Percentiles rank a stretch among this genome's conserved stretches.
phyloP scores from a whole-genome alignment of 192 early-diverging fungal genomes.

The Gigaspora rosea region DNA sequence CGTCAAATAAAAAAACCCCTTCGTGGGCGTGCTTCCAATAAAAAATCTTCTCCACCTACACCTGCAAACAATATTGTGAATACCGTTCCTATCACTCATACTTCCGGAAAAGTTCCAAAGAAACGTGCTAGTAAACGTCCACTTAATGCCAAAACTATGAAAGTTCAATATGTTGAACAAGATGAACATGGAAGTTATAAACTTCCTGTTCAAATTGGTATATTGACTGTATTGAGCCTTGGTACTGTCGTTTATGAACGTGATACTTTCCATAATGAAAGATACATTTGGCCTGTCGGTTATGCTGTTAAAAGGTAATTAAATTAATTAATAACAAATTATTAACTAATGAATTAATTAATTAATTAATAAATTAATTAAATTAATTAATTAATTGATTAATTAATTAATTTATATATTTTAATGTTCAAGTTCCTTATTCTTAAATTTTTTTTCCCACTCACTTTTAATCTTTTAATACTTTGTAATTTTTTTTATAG shows the following conservation, averaged over 20 bases:
- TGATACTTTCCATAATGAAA: constrained; percentile 80
- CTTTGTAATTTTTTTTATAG: constrained; percentile 34
- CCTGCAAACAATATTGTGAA: constrained; percentile 24
- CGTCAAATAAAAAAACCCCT: constrained; percentile 33
- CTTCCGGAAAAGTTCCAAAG: constrained; percentile 8
- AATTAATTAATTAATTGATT: too few species aligned
- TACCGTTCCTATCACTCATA: constrained; percentile 7
- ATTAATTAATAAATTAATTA: too few species aligned
- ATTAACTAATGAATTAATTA: too few species aligned
- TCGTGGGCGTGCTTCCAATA: constrained; percentile 32
- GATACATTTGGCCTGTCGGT: constrained; percentile 92
- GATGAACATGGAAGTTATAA: constrained; percentile 70
- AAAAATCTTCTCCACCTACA: constrained; percentile 27
- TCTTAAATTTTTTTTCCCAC: not conserved
- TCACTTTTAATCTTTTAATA: not conserved
- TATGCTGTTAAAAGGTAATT: constrained; percentile 62
- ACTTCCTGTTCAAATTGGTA: constrained; percentile 78
- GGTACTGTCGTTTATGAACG: constrained; percentile 78
- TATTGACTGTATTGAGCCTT: constrained; percentile 69
- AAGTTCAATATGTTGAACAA: constrained; percentile 49
- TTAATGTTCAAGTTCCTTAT: too few species aligned
- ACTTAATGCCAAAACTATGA: constrained; percentile 31
- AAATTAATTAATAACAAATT: too few species aligned
- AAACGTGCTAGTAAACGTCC: constrained; percentile 32
- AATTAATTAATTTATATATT: too few species aligned